Base-by-base conservation (phyloP, 2,329 filamentous ascomycete genomes). In the Aquanectria penicillioides region DNA sequence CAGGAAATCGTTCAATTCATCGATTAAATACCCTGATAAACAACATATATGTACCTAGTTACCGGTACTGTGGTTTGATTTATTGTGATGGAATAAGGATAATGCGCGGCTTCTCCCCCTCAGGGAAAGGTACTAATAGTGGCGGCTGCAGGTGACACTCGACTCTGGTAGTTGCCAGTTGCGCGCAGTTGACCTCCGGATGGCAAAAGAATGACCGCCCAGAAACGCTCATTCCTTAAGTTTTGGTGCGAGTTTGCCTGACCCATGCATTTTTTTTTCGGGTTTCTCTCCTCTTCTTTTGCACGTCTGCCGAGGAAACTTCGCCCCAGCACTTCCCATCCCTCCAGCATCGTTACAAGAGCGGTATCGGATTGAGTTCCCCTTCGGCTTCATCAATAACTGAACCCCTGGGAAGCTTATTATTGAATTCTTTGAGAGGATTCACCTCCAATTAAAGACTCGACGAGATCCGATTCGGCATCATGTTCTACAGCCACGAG, bases 401-500 rank as follows among this genome's bases (percentile, higher is more conserved):
- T 36, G 9, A 13, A 28, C 36, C 37, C 5, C 6, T 38, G 28
- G 13, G 18, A 11, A 2, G n/a, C n/a, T 22, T 10, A 15, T 43
- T 18, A 13, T 50, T 23, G 11, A 4, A 40, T 25, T 11, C 15
- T n/a, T n/a, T n/a, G n/a, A n/a, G n/a, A 26, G 2, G 34, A 26
- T 48, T 8, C 6, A 6, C 8, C 22, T 15, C 9, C n/a, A 18
- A 18, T 43, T 23, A 9, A 26, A 2, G 9, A 28, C 40, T 15
- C 20, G 4, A 22, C 29, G 36, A 12, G 38, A 23, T n/a, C 33
- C 36, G 15, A 20, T 8, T 50, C 41, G 54, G 33, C 51, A 61
- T 31, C 67, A 97, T 97, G 94, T 97, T 97, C 74, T 98, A 97
- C 80, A 96, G 92, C 69, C 92, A 97, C 78, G 94, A 97, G 78